These are phyloP conservation scores for Plasmodium vivax DNA, from an alignment of 169 alveolate genomes.

Conservation along the genomic window DNA sequence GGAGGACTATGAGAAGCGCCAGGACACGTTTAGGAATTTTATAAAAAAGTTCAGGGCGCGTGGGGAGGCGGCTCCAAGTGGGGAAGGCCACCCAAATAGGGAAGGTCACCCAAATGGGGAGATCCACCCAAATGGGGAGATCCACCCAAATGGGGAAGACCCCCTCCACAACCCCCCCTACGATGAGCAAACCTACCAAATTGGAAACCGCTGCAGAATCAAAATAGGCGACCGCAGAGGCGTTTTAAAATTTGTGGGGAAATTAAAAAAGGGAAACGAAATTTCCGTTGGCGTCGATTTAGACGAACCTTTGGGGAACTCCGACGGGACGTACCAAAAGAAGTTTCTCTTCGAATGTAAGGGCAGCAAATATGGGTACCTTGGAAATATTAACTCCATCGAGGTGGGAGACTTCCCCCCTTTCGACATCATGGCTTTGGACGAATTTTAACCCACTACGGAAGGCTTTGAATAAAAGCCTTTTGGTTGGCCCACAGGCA, in stretches of 20 bases:
- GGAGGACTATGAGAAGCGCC: constrained; percentile 90
- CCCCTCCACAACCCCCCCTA: neutral
- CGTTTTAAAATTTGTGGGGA: constrained; percentile 74
- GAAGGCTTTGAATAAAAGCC: neutral
- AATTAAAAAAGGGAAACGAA: constrained; percentile 45
- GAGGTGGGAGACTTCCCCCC: constrained; percentile 92
- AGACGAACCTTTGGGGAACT: constrained; percentile 93
- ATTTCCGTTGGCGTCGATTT: constrained; percentile 87
- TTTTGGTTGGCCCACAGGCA: neutral
- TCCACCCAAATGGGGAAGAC: neutral
- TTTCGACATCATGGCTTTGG: constrained; percentile 88
- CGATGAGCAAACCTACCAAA: constrained; percentile 48
- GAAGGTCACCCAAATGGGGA: neutral
- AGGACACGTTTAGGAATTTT: constrained; percentile 86
- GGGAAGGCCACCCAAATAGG: neutral
- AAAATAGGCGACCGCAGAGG: constrained; percentile 77
- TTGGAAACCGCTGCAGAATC: constrained; percentile 75
- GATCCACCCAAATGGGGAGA: neutral
- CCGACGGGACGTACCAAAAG: constrained; percentile 88
- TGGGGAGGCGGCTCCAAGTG: neutral
- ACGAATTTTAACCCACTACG: constrained; percentile 57
- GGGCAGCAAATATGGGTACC: constrained; percentile 87
- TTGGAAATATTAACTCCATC: constrained; percentile 85
- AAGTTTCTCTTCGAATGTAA: constrained; percentile 83
- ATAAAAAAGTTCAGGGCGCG: constrained; percentile 75